Base-by-base conservation (phyloP, 1,284 basidiomycete genomes). In the Trametes sp. region DNA sequence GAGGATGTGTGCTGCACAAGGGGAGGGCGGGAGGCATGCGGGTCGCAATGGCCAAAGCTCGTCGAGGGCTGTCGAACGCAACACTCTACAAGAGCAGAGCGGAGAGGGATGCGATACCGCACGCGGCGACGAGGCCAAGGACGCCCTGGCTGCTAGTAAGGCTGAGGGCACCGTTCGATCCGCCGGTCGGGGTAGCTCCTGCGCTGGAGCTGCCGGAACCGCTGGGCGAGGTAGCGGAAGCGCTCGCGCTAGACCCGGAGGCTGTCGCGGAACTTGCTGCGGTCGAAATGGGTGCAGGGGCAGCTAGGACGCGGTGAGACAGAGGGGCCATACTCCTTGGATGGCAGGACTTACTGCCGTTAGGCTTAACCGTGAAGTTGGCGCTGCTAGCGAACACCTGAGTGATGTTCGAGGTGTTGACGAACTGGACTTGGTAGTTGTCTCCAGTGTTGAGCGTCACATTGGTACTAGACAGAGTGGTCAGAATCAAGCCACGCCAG, bases 391-490 rank as follows among this genome's bases (percentile, higher is more conserved):
- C 82, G 59, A 76, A 80, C 33, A 83, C 71, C 58, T 82, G 76
- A 11, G 70, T 66, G 46, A 64, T 51, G 73, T 84, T 81, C 41
- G 72, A 69, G 19, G 79, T 76, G 72, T 82, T 83, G 57, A 81
- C 77, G 58, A 84, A 80, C 61, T 73, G 70, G 38, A 85, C 79
- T 44, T 73, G 69, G 72, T 82, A 85, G 52, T 75, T 76, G 24
- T 70, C 59, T 21, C 72, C 78, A 23, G 66, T 62, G 10, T 57
- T 66, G 45, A 81, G 70, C 10, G 79, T 80, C 63, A 81, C 79
- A 57, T 78, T 75, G 45, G 79, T 79, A 23, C 69, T 72, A 53
- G 24, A 8, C 29, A 6, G 2, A 19, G 13, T 8, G 19, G 5
- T 49, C 28, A 49, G 24, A 14, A 46, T 26, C 8, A 19, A 13